Percentiles rank a stretch among this genome's conserved stretches.
Evolutionary conservation across 2,329 filamentous ascomycete species (phyloP).

Genomic region (Emmonsiellopsis sp.): DNA sequence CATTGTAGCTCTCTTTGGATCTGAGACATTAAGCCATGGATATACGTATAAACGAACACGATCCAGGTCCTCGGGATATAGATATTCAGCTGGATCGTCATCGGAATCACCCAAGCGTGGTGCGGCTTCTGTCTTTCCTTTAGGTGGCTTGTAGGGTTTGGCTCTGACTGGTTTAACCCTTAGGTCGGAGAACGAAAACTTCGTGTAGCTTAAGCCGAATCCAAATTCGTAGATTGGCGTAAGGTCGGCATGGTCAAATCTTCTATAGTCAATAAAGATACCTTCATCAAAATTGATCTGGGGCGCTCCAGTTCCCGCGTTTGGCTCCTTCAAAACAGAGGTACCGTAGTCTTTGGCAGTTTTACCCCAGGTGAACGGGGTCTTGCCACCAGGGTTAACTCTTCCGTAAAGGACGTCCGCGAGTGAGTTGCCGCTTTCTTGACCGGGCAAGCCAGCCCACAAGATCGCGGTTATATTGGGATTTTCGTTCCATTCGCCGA

Average conservation of each 20-base stretch:
- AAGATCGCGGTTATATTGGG: slow-evolving; percentile 66
- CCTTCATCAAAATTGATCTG: slow-evolving; percentile 54
- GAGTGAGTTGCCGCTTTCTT: slow-evolving; percentile 67
- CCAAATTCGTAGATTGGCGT: slow-evolving; percentile 53
- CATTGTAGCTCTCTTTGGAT: slow-evolving; percentile 42
- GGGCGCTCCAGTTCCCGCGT: slow-evolving; percentile 47
- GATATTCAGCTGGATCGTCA: slow-evolving; percentile 43
- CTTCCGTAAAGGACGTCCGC: slow-evolving; percentile 65
- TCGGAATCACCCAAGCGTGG: slow-evolving; percentile 42
- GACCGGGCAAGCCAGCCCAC: slow-evolving; percentile 65
- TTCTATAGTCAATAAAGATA: slow-evolving; percentile 49
- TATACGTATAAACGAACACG: slow-evolving; percentile 51
- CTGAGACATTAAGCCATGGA: slow-evolving; percentile 54
- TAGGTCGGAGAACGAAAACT: slow-evolving; percentile 49
- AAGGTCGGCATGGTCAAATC: slow-evolving; percentile 43
- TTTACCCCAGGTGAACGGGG: slow-evolving; percentile 52
- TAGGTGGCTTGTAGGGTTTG: slow-evolving; percentile 44
- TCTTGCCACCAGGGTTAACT: slow-evolving; percentile 54
- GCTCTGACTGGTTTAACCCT: slow-evolving; percentile 37
- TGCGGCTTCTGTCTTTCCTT: slow-evolving; percentile 45
- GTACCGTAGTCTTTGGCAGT: slow-evolving; percentile 47
- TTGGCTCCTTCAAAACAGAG: slow-evolving; percentile 48
- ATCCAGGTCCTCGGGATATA: slow-evolving; percentile 46
- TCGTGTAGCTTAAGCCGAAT: slow-evolving; percentile 52
- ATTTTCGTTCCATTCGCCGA: slow-evolving; percentile 53